A percentile compares a stretch with the other conserved stretches of the same genome.
Evolutionary conservation across 768 basidiomycete genomes (phyloP).

Genomic region (Cytidiella melzeri): DNA sequence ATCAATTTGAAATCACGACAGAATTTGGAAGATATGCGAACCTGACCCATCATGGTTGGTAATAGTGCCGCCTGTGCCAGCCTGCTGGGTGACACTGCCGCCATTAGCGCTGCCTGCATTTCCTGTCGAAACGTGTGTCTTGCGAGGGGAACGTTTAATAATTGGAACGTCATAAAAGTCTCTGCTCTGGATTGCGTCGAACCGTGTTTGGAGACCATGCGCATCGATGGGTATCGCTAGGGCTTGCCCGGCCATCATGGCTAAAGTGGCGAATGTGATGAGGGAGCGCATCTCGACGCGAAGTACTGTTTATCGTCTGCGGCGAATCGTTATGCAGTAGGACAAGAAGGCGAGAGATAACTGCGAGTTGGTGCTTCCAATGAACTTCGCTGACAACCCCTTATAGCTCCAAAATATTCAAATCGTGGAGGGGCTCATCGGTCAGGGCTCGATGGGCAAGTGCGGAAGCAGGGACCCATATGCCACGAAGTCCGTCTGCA

Average conservation of each 20-base stretch:
- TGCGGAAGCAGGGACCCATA: neutral
- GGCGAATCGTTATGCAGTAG: neutral
- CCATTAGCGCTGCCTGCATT: conserved; percentile 6
- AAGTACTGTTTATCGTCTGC: neutral
- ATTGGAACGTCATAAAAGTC: neutral
- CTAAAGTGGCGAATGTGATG: neutral
- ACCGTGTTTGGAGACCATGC: neutral
- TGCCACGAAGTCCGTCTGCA: neutral
- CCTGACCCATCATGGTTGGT: conserved; percentile 8
- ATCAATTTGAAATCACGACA: neutral
- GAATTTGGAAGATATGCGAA: neutral
- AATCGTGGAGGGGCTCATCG: neutral
- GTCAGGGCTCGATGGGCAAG: neutral
- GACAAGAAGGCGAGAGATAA: neutral
- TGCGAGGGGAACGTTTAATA: neutral
- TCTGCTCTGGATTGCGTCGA: neutral
- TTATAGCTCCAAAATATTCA: neutral
- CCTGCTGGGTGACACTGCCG: conserved; percentile 7
- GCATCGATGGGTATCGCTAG: neutral
- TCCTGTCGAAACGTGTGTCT: conserved; percentile 9
- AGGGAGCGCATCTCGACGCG: neutral
- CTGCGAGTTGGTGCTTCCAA: neutral
- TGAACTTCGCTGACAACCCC: neutral
- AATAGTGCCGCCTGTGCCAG: conserved; percentile 9
- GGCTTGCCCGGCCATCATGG: neutral